These are phyloP conservation scores for Cytospora schulzeri DNA, from an alignment of 2,329 filamentous ascomycete species.

Conservation along the genomic window DNA sequence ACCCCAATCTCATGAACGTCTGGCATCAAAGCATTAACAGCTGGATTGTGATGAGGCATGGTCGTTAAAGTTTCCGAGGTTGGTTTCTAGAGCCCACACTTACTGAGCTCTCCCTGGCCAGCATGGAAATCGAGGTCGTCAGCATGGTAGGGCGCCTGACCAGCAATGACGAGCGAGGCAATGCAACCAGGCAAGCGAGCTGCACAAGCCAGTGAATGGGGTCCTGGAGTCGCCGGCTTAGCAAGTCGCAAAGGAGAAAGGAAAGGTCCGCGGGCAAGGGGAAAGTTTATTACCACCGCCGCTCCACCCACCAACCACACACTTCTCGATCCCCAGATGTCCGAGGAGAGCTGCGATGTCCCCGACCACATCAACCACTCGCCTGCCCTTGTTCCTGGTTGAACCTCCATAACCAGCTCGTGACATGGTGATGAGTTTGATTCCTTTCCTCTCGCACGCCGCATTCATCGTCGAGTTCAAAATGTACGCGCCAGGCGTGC, in stretches of 20 bases:
- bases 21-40: neutral
- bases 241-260: neutral
- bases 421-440: constrained; percentile 24
- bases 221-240: neutral
- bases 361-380: constrained; percentile 14
- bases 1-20: constrained; percentile 18
- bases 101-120: constrained; percentile 18
- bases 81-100: neutral
- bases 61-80: too few relatives aligned
- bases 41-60: neutral
- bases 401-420: constrained; percentile 24
- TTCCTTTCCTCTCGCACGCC: constrained; percentile 13
- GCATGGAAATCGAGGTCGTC: constrained; percentile 22
- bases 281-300: constrained; percentile 18
- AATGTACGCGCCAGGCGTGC: constrained; percentile 23
- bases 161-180: constrained; percentile 15
- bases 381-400: constrained; percentile 15
- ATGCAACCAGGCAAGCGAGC: constrained; percentile 22
- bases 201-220: constrained; percentile 23
- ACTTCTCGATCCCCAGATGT: constrained; percentile 24
- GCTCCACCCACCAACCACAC: constrained; percentile 20
- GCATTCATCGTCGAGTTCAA: neutral
- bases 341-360: constrained; percentile 23
- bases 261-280: too few relatives aligned
- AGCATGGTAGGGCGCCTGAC: constrained; percentile 8